Conservation (phyloP, 1,284 basidiomycete genomes). For the Ceratobasidium papillatum region DNA sequence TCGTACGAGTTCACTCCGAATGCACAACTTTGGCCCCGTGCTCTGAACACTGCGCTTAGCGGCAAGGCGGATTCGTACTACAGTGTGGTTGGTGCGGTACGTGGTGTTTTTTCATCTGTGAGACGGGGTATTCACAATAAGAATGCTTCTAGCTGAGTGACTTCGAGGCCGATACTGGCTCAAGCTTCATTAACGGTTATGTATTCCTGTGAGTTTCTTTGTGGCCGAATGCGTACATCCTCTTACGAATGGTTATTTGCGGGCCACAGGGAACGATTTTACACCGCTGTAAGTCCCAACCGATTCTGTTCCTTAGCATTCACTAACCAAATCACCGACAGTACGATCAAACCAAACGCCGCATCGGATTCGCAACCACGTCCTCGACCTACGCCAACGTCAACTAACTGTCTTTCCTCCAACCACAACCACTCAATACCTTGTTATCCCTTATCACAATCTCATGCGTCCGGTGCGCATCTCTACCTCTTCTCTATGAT, state of each 20-base stretch:
- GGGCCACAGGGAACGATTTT: constrained; percentile 21
- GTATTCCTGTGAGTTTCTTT: constrained; percentile 25
- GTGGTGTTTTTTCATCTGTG: not conserved
- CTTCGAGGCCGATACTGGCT: constrained; percentile 33
- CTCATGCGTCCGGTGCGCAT: constrained; percentile 3
- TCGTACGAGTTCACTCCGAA: constrained; percentile 40
- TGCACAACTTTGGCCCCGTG: constrained; percentile 37
- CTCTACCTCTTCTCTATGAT: not conserved
- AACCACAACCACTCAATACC: not conserved
- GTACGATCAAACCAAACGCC: constrained; percentile 30
- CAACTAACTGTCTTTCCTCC: not conserved
- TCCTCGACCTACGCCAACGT: constrained; percentile 25
- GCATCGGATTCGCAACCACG: constrained; percentile 35
- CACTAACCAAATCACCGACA: not conserved
- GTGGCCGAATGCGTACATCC: not conserved
- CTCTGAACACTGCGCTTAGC: constrained; percentile 29
- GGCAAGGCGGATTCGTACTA: constrained; percentile 36
- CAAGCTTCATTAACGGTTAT: constrained; percentile 33
- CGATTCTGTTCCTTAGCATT: not conserved
- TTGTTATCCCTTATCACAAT: not conserved
- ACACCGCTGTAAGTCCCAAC: constrained; percentile 22
- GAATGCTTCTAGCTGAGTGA: not conserved
- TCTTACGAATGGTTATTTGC: not conserved
- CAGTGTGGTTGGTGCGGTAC: constrained; percentile 21
- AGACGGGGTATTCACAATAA: no score